Conservation (phyloP, 768 basidiomycete species). For the Leccinum rimulosum region DNA sequence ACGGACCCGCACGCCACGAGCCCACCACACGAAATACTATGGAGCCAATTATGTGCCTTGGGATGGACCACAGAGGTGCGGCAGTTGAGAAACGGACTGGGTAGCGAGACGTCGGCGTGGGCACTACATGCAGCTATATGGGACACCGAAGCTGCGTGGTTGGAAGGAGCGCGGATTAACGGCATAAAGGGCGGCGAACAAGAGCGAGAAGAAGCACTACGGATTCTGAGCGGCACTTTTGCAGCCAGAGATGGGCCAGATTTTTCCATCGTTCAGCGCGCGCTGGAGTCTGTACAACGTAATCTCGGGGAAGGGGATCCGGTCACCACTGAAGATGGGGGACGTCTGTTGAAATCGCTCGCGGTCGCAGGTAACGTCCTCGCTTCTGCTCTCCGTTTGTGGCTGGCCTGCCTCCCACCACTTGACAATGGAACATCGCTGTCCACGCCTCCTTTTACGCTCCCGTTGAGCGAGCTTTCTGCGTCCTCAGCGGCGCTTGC, state of each 20-base stretch:
- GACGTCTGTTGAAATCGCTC: constrained; percentile 26
- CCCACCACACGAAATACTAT: constrained; percentile 82
- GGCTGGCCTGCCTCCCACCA: constrained; percentile 59
- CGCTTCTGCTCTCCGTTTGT: constrained; percentile 54
- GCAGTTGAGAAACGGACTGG: constrained; percentile 37
- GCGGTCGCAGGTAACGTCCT: constrained; percentile 38
- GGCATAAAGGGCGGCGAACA: constrained; percentile 59
- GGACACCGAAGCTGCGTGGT: constrained; percentile 55
- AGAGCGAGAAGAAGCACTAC: constrained; percentile 48
- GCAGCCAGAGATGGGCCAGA: constrained; percentile 29
- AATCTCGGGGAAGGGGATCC: constrained; percentile 17
- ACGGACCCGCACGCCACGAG: constrained; percentile 89
- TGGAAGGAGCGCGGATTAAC: constrained; percentile 78
- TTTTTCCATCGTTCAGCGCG: constrained; percentile 35
- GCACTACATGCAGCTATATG: constrained; percentile 37
- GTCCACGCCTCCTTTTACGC: constrained; percentile 52
- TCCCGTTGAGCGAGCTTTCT: constrained; percentile 59
- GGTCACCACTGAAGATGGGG: constrained; percentile 1
- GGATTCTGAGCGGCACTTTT: constrained; percentile 41
- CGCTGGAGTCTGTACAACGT: constrained; percentile 34
- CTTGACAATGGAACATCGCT: constrained; percentile 36
- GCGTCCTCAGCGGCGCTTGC: constrained; percentile 49
- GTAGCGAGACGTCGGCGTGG: constrained; percentile 24
- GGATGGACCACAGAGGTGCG: constrained; percentile 64
- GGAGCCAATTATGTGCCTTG: constrained; percentile 84